phyloP scores from a whole-genome alignment of 2,329 filamentous ascomycete genomes.

The Neocucurbitaria cava region DNA sequence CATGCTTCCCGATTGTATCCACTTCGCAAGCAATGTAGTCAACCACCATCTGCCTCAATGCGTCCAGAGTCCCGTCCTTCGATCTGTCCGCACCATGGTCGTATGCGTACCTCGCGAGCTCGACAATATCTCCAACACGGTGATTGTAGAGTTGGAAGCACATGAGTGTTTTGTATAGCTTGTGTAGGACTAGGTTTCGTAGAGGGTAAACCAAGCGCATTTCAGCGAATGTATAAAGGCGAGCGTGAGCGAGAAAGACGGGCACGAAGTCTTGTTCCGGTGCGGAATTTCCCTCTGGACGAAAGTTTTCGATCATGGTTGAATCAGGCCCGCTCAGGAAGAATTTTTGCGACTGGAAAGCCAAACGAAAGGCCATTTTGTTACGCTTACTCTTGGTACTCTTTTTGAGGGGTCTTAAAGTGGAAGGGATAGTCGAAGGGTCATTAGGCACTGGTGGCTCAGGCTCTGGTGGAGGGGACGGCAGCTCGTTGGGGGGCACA shows the following conservation, averaged over 20 bases:
- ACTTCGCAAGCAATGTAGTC: conserved; percentile 33
- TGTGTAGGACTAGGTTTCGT: conserved; percentile 30
- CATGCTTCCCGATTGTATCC: conserved; percentile 19
- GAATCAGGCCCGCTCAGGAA: neutral
- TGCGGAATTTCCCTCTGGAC: conserved; percentile 6
- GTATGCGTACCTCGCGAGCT: conserved; percentile 34
- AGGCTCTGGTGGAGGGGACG: neutral
- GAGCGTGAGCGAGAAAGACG: conserved; percentile 38
- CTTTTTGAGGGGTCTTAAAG: neutral
- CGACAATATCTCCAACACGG: conserved; percentile 30
- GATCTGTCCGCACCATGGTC: conserved; percentile 17
- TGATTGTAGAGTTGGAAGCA: conserved; percentile 28
- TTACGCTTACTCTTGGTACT: neutral
- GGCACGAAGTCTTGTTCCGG: conserved; percentile 24
- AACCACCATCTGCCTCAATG: conserved; percentile 28
- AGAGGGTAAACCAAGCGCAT: conserved; percentile 31
- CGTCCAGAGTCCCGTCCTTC: conserved; percentile 21
- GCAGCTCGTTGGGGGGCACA: neutral
- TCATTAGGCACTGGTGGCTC: neutral
- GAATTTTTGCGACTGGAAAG: conserved; percentile 3
- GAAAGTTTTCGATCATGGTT: neutral
- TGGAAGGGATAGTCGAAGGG: no score
- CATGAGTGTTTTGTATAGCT: conserved; percentile 35
- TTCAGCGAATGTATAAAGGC: conserved; percentile 37
- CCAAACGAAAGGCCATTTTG: neutral